Evolutionary conservation across 1,284 basidiomycete species (phyloP).

Genomic region (Ustilago trichophora): DNA sequence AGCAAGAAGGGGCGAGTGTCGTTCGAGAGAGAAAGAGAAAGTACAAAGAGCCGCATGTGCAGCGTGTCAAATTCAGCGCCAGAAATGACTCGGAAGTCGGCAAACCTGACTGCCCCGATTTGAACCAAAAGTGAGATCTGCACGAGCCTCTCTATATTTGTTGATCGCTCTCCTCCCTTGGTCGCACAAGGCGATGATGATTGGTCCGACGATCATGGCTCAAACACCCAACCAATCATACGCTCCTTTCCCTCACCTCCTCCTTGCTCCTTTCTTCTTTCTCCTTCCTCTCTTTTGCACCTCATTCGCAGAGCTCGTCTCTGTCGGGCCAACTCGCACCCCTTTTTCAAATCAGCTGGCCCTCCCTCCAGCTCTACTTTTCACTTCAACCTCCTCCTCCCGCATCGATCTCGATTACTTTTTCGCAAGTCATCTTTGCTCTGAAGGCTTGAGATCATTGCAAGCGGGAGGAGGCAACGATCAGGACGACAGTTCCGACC

Average conservation of each 20-base stretch:
- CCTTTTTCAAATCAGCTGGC: not conserved
- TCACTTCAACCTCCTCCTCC: conserved; percentile 14
- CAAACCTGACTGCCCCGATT: conserved; percentile 1
- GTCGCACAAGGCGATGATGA: not conserved
- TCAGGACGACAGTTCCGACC: not conserved
- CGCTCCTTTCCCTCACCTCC: not conserved
- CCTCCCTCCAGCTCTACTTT: not conserved
- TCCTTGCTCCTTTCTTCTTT: too few relatives aligned
- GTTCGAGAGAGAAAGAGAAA: too few relatives aligned
- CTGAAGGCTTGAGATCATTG: not conserved
- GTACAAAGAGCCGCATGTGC: too few relatives aligned
- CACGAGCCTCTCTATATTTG: conserved; percentile 16
- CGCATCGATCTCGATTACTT: not conserved
- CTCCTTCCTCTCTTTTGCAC: not conserved
- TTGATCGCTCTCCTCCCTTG: not conserved
- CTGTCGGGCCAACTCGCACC: not conserved
- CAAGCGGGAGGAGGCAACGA: conserved; percentile 20
- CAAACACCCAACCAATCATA: conserved; percentile 7
- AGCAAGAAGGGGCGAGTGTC: not conserved
- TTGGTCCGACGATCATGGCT: conserved; percentile 4
- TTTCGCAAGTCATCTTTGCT: not conserved
- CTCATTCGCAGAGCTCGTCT: conserved; percentile 4
- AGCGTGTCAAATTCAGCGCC: too few relatives aligned
- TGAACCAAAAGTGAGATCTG: not conserved
- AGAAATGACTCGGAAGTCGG: conserved; percentile 35